These are phyloP conservation scores for Termitomyces sp. DNA, from an alignment of 768 basidiomycete species.

Conservation along the genomic window DNA sequence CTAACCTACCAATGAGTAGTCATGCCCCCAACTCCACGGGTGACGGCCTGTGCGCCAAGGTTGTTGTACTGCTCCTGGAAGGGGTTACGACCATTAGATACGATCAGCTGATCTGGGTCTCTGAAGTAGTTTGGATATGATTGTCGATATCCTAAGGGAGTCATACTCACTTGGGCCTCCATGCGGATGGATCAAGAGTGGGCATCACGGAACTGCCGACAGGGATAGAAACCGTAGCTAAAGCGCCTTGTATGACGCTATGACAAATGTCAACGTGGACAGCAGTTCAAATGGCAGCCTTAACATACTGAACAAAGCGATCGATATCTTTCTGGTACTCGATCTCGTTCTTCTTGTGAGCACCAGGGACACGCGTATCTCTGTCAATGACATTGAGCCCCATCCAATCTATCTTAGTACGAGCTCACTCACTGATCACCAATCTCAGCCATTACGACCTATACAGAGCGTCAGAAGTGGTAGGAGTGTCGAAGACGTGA, in stretches of 20 bases:
- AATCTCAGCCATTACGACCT: not conserved
- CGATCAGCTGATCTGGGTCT: not conserved
- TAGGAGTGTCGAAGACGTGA: not conserved
- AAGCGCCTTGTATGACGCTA: not conserved
- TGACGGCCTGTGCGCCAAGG: conserved; percentile 6
- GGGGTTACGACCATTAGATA: conserved; percentile 2
- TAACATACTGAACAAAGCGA: conserved; percentile 18
- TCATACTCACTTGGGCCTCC: not conserved
- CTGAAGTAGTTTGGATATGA: not conserved
- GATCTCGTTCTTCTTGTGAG: conserved; percentile 29
- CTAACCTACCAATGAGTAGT: conserved; percentile 6
- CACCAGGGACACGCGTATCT: conserved; percentile 5
- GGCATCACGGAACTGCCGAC: not conserved
- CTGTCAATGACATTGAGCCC: not conserved
- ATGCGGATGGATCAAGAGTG: not conserved
- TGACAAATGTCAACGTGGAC: not conserved
- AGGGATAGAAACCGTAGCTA: not conserved
- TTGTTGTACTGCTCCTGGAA: conserved; percentile 4
- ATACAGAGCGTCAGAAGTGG: not conserved
- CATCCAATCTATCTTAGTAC: not conserved
- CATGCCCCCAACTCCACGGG: conserved; percentile 10
- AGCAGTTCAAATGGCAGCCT: not conserved
- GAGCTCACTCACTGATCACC: not conserved
- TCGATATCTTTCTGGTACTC: conserved; percentile 30
- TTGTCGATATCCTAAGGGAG: not conserved